phyloP scores from a whole-genome alignment of 139 green algal genomes.

The Coelastrella sp. region DNA sequence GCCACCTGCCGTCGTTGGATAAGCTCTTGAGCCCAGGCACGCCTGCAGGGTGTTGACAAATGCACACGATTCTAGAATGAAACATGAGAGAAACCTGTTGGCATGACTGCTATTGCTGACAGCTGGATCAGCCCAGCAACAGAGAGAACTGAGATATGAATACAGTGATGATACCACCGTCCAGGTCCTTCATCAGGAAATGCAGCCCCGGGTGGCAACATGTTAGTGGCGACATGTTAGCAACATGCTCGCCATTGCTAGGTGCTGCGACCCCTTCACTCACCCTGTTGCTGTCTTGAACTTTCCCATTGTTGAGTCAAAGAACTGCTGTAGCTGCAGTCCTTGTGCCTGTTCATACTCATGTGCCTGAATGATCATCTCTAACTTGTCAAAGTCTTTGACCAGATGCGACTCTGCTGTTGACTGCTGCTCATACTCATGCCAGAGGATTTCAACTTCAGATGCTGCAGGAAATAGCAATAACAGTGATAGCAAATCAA shows the following conservation, averaged over 20 bases:
- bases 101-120: not conserved
- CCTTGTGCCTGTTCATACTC: conserved; percentile 88
- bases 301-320: conserved; percentile 81
- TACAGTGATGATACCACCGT: too few species aligned
- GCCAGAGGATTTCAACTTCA: conserved; percentile 86
- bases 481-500: not conserved
- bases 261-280: not conserved
- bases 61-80: not conserved
- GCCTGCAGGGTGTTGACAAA: not conserved
- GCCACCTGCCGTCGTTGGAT: conserved; percentile 13
- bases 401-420: conserved; percentile 87
- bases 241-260: not conserved
- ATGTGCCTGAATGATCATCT: conserved; percentile 84
- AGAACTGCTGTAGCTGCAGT: conserved; percentile 88
- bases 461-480: conserved; percentile 49
- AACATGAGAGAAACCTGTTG: not conserved
- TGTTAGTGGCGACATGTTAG: not conserved
- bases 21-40: conserved; percentile 25
- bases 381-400: conserved; percentile 98
- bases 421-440: conserved; percentile 90
- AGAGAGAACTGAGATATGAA: too few species aligned
- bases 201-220: not conserved
- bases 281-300: conserved; percentile 81
- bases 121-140: too few species aligned
- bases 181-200: too few species aligned